A percentile compares a stretch with the other conserved stretches of the same genome.
Conservation (phyloP, 805 yeast genomes). For the Wickerhamomyces ciferrii region DNA sequence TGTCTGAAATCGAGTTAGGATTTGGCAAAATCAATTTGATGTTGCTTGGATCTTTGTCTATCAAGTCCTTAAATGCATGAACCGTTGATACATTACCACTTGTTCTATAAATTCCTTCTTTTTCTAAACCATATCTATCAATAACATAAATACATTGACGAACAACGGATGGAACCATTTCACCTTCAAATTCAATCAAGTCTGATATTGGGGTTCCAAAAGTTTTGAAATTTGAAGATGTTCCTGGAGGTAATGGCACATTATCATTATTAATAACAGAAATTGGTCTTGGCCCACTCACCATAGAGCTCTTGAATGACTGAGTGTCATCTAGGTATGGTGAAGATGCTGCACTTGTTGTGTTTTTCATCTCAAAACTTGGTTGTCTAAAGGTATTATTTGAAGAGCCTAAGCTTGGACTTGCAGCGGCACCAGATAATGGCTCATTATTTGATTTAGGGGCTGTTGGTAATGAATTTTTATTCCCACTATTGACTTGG, state of each 20-base stretch:
- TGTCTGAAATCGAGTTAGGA: slow-evolving; percentile 57
- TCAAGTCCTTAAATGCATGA: slow-evolving; percentile 62
- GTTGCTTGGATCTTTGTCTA: slow-evolving; percentile 73
- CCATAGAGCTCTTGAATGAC: slow-evolving; percentile 1
- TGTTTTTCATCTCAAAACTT: slow-evolving; percentile 2
- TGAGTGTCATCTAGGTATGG: slow-evolving; percentile 2
- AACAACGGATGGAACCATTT: slow-evolving; percentile 87
- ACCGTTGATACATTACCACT: slow-evolving; percentile 76
- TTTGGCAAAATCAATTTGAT: slow-evolving; percentile 47
- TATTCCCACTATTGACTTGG: slow-evolving; percentile 20
- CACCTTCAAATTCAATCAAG: slow-evolving; percentile 76
- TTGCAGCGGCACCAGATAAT: slow-evolving; percentile 24
- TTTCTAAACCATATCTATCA: slow-evolving; percentile 76
- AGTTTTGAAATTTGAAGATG: slow-evolving; percentile 37
- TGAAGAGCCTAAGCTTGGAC: slow-evolving; percentile 6
- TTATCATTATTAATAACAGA: slow-evolving; percentile 22
- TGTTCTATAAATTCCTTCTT: slow-evolving; percentile 87
- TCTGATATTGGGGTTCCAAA: slow-evolving; percentile 84
- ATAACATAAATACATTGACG: slow-evolving; percentile 83
- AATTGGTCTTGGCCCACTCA: slow-evolving; percentile 24
- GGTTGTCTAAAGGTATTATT: slow-evolving; percentile 6
- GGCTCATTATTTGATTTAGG: slow-evolving; percentile 27
- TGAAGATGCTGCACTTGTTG: slow-evolving; percentile 8
- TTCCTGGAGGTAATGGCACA: slow-evolving; percentile 22
- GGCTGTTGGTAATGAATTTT: slow-evolving; percentile 7